Evolutionary conservation across 805 yeast species (phyloP).

Genomic region (Candida krabiensis): DNA sequence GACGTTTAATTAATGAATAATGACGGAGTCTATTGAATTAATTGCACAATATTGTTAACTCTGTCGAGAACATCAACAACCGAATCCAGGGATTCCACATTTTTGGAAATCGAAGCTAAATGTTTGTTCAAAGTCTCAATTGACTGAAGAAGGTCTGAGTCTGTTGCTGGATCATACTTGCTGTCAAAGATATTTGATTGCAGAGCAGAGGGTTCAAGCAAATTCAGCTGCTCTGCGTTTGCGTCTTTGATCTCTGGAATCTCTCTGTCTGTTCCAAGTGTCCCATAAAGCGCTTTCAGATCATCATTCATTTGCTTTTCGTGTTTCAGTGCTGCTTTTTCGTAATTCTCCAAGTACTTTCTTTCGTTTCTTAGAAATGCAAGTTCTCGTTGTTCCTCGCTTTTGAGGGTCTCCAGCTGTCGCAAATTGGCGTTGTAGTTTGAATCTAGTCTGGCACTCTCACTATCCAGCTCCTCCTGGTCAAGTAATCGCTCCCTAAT

Average conservation of each 20-base stretch:
- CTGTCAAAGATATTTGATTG: not conserved
- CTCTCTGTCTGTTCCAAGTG: constrained; percentile 2
- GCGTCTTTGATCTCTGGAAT: constrained; percentile 2
- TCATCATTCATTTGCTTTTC: constrained; percentile 14
- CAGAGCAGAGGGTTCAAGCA: not conserved
- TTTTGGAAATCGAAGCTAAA: constrained; percentile 15
- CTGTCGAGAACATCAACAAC: constrained; percentile 17
- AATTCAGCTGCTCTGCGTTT: constrained; percentile 5
- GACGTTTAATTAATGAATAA: no score
- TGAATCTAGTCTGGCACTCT: constrained; percentile 21
- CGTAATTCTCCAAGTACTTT: constrained; percentile 20
- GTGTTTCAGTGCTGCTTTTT: constrained; percentile 14
- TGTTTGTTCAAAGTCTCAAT: constrained; percentile 12
- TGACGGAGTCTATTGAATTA: constrained; percentile 10
- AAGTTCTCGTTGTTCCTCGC: constrained; percentile 23
- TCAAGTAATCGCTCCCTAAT: constrained; percentile 25
- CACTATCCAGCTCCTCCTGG: constrained; percentile 24
- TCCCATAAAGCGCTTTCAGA: constrained; percentile 10
- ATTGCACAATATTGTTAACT: constrained; percentile 19
- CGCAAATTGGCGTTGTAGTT: constrained; percentile 28
- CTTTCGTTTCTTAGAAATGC: constrained; percentile 19
- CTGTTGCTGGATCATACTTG: constrained; percentile 16
- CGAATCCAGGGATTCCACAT: constrained; percentile 17
- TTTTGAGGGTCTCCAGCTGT: constrained; percentile 25
- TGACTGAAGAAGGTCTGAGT: constrained; percentile 12